Evolutionary conservation across 2,329 filamentous ascomycete genomes (phyloP).

Genomic region (Penicillium sp.): DNA sequence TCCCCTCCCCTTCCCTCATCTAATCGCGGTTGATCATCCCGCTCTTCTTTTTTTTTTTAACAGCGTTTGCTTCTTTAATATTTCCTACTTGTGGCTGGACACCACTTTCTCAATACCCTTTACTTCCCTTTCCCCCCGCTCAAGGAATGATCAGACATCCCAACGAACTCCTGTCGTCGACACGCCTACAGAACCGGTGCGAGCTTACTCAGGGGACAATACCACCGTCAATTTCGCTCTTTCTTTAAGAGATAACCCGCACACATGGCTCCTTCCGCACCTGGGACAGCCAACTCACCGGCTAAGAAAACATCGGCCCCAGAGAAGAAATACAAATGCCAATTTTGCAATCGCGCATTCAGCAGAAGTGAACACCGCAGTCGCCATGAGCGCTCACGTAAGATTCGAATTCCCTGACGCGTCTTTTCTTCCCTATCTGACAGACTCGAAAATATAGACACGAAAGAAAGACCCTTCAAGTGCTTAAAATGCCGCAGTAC

Average conservation of each 20-base stretch:
- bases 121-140: constrained; percentile 25
- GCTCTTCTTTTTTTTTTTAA: constrained; percentile 20
- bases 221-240: constrained; percentile 28
- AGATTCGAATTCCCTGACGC: constrained; percentile 46
- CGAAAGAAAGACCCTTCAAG: constrained; percentile 98
- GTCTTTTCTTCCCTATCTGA: neutral
- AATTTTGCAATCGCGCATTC: constrained; percentile 97
- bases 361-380: constrained; percentile 96
- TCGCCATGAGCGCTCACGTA: constrained; percentile 96
- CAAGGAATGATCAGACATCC: constrained; percentile 47
- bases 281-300: constrained; percentile 66
- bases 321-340: constrained; percentile 99
- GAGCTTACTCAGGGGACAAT: constrained; percentile 43
- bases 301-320: constrained; percentile 81
- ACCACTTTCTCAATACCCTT: constrained; percentile 24
- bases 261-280: constrained; percentile 48
- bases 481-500: constrained; percentile 98
- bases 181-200: constrained; percentile 44
- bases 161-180: constrained; percentile 40
- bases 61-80: constrained; percentile 18
- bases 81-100: constrained; percentile 39
- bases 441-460: constrained; percentile 60
- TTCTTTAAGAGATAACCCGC: constrained; percentile 26
- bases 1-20: constrained; percentile 18
- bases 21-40: constrained; percentile 24